Conservation (phyloP, 495 filamentous ascomycete species). For the Daldinia grandis region DNA sequence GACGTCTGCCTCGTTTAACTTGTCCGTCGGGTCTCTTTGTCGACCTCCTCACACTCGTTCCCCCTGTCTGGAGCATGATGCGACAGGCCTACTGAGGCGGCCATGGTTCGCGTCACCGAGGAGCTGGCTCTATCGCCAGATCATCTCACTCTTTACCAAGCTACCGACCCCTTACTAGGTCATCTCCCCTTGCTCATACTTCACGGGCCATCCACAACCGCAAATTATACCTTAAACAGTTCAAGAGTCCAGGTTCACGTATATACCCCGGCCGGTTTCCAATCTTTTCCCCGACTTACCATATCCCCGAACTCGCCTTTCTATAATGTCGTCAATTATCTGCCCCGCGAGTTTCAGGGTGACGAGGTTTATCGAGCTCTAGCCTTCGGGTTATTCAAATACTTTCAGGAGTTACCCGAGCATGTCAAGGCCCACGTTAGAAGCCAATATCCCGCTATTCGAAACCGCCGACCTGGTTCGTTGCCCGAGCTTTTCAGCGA, state of each 20-base stretch:
- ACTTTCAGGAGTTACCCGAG: conserved; percentile 86
- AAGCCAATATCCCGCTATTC: conserved; percentile 56
- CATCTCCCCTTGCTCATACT: conserved; percentile 80
- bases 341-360: conserved; percentile 93
- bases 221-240: conserved; percentile 84
- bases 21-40: conserved; percentile 28
- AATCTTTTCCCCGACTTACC: conserved; percentile 87
- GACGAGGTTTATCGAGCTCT: conserved; percentile 89
- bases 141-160: conserved; percentile 80
- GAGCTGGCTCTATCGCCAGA: conserved; percentile 75
- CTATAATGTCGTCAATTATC: conserved; percentile 87
- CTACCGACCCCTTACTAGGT: conserved; percentile 77
- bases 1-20: conserved; percentile 18
- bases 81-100: conserved; percentile 55
- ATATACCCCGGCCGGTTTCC: conserved; percentile 85
- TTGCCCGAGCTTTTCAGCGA: conserved; percentile 81
- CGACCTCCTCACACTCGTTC: conserved; percentile 36
- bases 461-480: conserved; percentile 62
- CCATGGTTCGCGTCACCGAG: conserved; percentile 73
- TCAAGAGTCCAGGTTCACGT: conserved; percentile 93
- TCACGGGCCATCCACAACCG: conserved; percentile 83
- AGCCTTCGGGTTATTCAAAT: conserved; percentile 90
- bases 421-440: conserved; percentile 70
- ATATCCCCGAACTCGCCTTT: conserved; percentile 94
- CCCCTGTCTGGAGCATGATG: conserved; percentile 42